phyloP scores from a whole-genome alignment of 495 filamentous ascomycete species.

The Aspergillus affinis region DNA sequence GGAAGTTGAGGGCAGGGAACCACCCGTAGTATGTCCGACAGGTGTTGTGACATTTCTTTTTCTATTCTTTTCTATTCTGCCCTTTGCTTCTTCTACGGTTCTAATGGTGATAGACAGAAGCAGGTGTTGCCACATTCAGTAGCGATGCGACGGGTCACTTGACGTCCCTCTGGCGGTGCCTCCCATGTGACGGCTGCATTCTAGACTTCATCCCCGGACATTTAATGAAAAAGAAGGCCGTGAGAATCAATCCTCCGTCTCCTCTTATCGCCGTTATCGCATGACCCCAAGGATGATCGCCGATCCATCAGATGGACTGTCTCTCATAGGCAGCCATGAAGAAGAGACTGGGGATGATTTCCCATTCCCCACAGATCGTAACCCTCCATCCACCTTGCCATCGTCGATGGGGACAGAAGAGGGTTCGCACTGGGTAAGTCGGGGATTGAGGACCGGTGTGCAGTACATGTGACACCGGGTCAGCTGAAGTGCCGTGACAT shows the following conservation, averaged over 20 bases:
- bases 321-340: neutral
- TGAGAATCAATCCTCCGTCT: neutral
- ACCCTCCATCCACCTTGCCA: neutral
- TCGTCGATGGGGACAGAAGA: neutral
- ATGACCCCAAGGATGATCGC: neutral
- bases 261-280: too few relatives aligned
- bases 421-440: neutral
- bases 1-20: neutral
- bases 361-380: neutral
- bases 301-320: neutral
- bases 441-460: neutral
- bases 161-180: slow-evolving; percentile 1
- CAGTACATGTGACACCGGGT: slow-evolving; percentile 12
- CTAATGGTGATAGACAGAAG: neutral
- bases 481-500: slow-evolving; percentile 1
- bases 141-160: slow-evolving; percentile 6
- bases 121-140: neutral
- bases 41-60: neutral
- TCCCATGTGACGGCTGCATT: slow-evolving; percentile 7
- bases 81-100: neutral
- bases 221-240: neutral
- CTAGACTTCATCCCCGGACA: neutral
- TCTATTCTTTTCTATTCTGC: neutral
- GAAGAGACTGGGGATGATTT: neutral
- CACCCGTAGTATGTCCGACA: neutral